Percentiles rank a stretch among this genome's conserved stretches.
Evolutionary conservation across 148 eudicot species (phyloP).

Genomic region (Camellia japonica): DNA sequence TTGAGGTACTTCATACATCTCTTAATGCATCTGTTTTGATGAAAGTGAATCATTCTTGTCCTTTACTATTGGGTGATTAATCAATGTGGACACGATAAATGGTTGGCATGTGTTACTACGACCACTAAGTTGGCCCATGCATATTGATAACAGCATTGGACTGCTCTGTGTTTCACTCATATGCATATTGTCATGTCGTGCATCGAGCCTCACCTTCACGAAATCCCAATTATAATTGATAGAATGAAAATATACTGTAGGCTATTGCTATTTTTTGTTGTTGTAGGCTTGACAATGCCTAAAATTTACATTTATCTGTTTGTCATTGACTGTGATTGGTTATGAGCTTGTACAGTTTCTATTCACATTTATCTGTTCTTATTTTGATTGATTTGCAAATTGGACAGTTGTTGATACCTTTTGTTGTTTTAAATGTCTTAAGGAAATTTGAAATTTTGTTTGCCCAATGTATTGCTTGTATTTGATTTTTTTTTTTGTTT

Average conservation of each 20-base stretch:
- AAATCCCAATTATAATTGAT: too few relatives aligned
- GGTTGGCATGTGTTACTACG: background rate
- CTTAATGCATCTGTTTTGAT: background rate
- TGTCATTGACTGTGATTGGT: too few relatives aligned
- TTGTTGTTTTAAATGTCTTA: too few relatives aligned
- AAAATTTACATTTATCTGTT: too few relatives aligned
- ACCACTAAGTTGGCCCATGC: background rate
- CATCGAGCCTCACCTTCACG: too few relatives aligned
- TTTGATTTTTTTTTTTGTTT: background rate
- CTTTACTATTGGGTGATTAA: background rate
- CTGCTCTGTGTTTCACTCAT: background rate
- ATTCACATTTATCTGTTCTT: too few relatives aligned
- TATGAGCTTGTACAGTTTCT: too few relatives aligned
- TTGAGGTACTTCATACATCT: conserved; percentile 40
- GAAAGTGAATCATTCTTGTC: background rate
- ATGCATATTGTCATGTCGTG: background rate
- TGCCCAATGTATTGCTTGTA: background rate
- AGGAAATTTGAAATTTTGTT: too few relatives aligned
- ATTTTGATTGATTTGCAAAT: too few relatives aligned
- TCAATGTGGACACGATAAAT: background rate
- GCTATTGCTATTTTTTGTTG: background rate
- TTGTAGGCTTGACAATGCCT: too few relatives aligned
- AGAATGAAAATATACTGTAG: background rate
- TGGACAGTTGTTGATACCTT: too few relatives aligned
- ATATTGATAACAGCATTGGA: background rate